Conservation (phyloP, 2,329 filamentous ascomycete genomes). For the Pleomassaria siparia region DNA sequence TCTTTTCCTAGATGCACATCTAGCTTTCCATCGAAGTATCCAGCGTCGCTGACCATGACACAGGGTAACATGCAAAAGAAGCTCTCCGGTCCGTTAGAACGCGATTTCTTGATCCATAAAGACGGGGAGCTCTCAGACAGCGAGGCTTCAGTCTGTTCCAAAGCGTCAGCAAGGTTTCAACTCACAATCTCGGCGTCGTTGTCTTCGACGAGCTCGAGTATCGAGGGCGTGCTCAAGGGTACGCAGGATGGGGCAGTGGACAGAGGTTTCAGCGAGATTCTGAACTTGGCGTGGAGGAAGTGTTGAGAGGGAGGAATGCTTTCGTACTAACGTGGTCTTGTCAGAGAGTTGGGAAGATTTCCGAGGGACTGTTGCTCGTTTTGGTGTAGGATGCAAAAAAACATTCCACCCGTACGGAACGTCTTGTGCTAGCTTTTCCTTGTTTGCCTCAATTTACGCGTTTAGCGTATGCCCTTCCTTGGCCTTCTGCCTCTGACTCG, state of each 20-base stretch:
- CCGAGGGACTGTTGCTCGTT: too few species aligned
- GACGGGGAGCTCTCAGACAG: conserved; percentile 24
- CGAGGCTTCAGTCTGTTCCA: conserved; percentile 23
- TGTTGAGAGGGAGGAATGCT: conserved; percentile 21
- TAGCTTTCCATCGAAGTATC: neutral
- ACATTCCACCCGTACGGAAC: too few species aligned
- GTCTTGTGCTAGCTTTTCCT: too few species aligned
- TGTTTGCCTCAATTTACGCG: too few species aligned
- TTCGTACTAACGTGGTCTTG: too few species aligned
- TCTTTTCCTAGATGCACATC: too few species aligned
- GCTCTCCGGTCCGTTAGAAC: conserved; percentile 20
- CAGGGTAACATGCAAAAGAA: conserved; percentile 30
- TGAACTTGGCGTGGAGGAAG: conserved; percentile 28
- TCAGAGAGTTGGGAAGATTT: too few species aligned
- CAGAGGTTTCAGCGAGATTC: conserved; percentile 19
- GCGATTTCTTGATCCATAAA: conserved; percentile 28
- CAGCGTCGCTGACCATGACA: neutral
- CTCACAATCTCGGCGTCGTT: conserved; percentile 26
- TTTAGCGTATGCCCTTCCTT: too few species aligned
- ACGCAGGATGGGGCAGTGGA: conserved; percentile 18
- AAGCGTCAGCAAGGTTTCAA: conserved; percentile 25
- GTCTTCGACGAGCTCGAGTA: conserved; percentile 9
- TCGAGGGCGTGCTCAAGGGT: conserved; percentile 18
- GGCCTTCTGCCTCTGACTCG: too few species aligned
- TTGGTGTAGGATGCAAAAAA: too few species aligned